A percentile compares a stretch with the other conserved stretches of the same genome.
Evolutionary conservation across 306 rosid genomes (phyloP).

Genomic region (Rubus parviflorus): DNA sequence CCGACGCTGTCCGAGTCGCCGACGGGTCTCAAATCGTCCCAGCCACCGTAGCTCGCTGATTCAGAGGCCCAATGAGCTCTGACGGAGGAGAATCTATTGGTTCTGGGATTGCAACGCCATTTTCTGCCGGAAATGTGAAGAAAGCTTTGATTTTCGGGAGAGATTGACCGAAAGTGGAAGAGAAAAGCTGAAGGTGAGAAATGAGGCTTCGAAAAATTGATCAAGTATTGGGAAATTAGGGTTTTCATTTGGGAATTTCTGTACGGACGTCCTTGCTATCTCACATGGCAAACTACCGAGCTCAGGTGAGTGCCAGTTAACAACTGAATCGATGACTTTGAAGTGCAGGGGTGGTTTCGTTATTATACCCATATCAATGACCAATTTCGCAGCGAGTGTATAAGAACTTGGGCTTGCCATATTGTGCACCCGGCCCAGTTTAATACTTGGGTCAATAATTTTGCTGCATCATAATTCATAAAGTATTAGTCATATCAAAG

Average conservation of each 20-base stretch:
- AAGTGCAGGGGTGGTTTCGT: background rate
- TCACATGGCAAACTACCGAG: slow-evolving; percentile 9
- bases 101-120: slow-evolving; percentile 31
- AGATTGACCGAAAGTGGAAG: slow-evolving; percentile 33
- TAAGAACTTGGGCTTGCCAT: background rate
- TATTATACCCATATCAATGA: background rate
- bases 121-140: slow-evolving; percentile 27
- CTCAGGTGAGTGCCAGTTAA: background rate
- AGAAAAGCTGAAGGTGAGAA: slow-evolving; percentile 30
- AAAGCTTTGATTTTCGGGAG: slow-evolving; percentile 27
- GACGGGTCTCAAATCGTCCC: slow-evolving; percentile 61
- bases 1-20: slow-evolving; percentile 23
- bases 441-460: too few species aligned
- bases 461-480: too few species aligned
- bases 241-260: slow-evolving; percentile 33
- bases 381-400: background rate
- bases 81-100: slow-evolving; percentile 30
- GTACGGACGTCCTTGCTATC: background rate
- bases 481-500: too few species aligned
- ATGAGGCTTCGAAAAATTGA: slow-evolving; percentile 28
- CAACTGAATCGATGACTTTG: background rate
- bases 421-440: background rate
- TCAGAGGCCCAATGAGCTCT: slow-evolving; percentile 42
- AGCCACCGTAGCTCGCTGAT: slow-evolving; percentile 63
- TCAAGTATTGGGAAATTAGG: slow-evolving; percentile 35